Evolutionary conservation across 495 filamentous ascomycete genomes (phyloP), one percentile per base, ranked within the genome.

Genomic region (Pseudevernia furfuracea): DNA sequence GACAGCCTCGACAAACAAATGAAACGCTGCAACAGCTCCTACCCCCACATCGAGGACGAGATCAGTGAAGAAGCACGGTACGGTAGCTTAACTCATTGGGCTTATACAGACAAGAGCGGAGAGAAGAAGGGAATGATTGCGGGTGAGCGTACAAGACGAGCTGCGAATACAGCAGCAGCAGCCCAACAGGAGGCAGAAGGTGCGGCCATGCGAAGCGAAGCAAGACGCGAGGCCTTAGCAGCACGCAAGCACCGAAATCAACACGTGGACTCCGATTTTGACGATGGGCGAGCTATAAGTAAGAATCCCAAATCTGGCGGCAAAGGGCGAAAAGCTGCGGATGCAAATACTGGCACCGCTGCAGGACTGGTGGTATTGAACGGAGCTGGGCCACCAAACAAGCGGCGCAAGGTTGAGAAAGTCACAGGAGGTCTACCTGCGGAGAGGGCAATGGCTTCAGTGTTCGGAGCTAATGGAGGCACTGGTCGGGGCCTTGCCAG

Each of bases 31-130:
- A 89, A 97, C 67, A 85, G 87, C 48, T 84, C 92, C 28, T 95
- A 85, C 78, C 87, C 89, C 19, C 86, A 90, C 75, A 84, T 97
- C 60, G 89, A 92, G 61, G 78, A 80, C 55, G 94, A 97, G 72
- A 89, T 97, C 72, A 96, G 92, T 77, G 92, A 96, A 43, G 89
- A 97, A 72, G 91, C 95, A 60, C 88, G 95, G 71, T 85, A 90
- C 72, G 94, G 94, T 37, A 97, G 91, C 73, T 81, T 86, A 59
- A 90, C 84, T 59, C 94, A 99, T 73, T 99, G 94, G 94, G 94
- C 94, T 60, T 97, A 97, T 76, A 92, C 96, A 67, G 93, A 95
- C 61, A 83, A 86, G 69, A 71, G 78, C 32, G 77, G 84, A 28
- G 88, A 88, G 69, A 81, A 85, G 66, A 76, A 82, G 17, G 83